phyloP scores from a whole-genome alignment of 345 rosid genomes.

The Euphorbia tirucalli region DNA sequence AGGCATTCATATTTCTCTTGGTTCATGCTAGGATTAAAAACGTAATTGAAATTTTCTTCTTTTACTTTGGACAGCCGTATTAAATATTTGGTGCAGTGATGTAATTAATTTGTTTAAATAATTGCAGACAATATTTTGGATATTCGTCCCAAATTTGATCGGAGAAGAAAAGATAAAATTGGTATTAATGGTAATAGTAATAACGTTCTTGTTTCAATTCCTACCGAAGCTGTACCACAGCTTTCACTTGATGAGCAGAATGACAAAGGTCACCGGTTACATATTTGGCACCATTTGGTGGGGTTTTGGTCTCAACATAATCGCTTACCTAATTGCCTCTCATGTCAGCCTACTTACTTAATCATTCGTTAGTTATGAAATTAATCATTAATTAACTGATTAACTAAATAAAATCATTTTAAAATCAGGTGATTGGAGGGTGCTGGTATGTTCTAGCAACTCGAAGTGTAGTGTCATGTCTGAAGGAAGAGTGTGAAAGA shows the following conservation, averaged over 20 bases:
- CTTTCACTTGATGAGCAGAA: slow-evolving; percentile 44
- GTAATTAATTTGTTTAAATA: not conserved
- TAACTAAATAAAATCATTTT: not conserved
- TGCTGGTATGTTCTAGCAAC: slow-evolving; percentile 63
- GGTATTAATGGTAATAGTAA: slow-evolving; percentile 30
- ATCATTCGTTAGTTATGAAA: too few species aligned
- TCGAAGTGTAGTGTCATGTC: slow-evolving; percentile 45
- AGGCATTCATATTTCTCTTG: too few species aligned
- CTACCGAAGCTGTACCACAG: slow-evolving; percentile 54
- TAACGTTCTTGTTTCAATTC: slow-evolving; percentile 44
- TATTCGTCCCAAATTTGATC: slow-evolving; percentile 38
- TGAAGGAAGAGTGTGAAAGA: slow-evolving; percentile 37
- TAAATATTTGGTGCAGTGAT: too few species aligned
- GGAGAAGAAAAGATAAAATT: slow-evolving; percentile 37
- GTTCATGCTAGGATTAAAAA: too few species aligned
- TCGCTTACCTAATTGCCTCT: slow-evolving; percentile 55
- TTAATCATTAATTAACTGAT: too few species aligned
- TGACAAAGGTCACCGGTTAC: slow-evolving; percentile 58
- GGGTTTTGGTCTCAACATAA: slow-evolving; percentile 52
- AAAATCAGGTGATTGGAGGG: slow-evolving; percentile 54
- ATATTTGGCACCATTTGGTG: slow-evolving; percentile 63
- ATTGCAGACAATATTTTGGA: slow-evolving; percentile 42
- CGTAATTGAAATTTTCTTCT: too few species aligned
- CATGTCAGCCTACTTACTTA: slow-evolving; percentile 36
- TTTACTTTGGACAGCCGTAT: not conserved